Conservation (phyloP, 495 filamentous ascomycete genomes). For the Penicillium flavigenum region DNA sequence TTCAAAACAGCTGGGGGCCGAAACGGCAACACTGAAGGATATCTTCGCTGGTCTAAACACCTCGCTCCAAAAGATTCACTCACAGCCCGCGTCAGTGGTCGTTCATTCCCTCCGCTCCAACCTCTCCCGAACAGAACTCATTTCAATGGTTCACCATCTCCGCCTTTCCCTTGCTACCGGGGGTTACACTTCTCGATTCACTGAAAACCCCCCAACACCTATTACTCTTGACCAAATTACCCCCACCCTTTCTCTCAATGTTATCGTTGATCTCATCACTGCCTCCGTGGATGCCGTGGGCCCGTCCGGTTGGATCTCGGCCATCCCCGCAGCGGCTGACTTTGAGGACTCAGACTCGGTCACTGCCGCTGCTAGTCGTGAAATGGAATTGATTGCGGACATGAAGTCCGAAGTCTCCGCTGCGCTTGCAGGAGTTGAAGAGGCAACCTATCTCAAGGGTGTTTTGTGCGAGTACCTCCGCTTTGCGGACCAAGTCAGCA, state of each 20-base stretch:
- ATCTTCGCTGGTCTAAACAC: conserved; percentile 44
- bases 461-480: conserved; percentile 69
- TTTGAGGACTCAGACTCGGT: conserved; percentile 45
- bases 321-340: conserved; percentile 29
- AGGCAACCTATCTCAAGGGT: conserved; percentile 66
- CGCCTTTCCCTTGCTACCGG: conserved; percentile 59
- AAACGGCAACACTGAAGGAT: conserved; percentile 28
- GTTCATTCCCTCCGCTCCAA: conserved; percentile 62
- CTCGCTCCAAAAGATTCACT: conserved; percentile 62
- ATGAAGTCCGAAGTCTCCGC: conserved; percentile 73
- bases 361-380: conserved; percentile 51
- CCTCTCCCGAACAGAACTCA: conserved; percentile 64
- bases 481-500: conserved; percentile 54
- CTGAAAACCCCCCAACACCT: conserved; percentile 45
- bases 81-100: conserved; percentile 56
- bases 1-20: conserved; percentile 30
- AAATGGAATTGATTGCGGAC: conserved; percentile 59
- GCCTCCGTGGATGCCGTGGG: conserved; percentile 83
- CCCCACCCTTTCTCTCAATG: conserved; percentile 49
- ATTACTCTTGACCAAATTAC: conserved; percentile 53
- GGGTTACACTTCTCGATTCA: conserved; percentile 45
- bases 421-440: conserved; percentile 73
- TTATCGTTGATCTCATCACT: conserved; percentile 64
- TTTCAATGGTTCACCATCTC: conserved; percentile 72
- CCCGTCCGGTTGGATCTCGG: conserved; percentile 74